Evolutionary conservation across 2,329 filamentous ascomycete species (phyloP).

Genomic region (Aureobasidium subglaciale): DNA sequence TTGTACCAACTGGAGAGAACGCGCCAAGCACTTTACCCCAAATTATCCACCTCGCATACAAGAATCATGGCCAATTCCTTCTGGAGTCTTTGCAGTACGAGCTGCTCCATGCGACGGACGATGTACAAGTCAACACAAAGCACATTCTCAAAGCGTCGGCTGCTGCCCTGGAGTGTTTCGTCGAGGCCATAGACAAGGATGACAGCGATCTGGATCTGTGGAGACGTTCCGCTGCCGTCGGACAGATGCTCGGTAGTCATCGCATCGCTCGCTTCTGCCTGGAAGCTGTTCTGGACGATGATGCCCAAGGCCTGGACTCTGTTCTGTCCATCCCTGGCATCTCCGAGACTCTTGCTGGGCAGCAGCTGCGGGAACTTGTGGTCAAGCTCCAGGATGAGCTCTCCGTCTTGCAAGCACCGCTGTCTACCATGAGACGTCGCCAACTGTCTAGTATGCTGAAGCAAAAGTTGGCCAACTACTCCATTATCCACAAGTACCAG

Average conservation of each 20-base stretch:
- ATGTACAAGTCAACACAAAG: slow-evolving; percentile 10
- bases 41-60: slow-evolving; percentile 86
- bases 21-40: slow-evolving; percentile 77
- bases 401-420: slow-evolving; percentile 45
- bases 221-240: slow-evolving; percentile 53
- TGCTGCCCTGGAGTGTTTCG: slow-evolving; percentile 48
- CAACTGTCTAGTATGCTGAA: slow-evolving; percentile 47
- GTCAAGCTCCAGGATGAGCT: slow-evolving; percentile 47
- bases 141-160: slow-evolving; percentile 30
- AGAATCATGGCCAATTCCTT: slow-evolving; percentile 88
- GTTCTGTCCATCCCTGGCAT: slow-evolving; percentile 51
- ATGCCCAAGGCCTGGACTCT: slow-evolving; percentile 49
- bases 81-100: slow-evolving; percentile 62
- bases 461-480: slow-evolving; percentile 49
- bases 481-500: slow-evolving; percentile 30
- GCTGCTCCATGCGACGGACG: slow-evolving; percentile 23
- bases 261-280: slow-evolving; percentile 55
- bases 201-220: slow-evolving; percentile 58
- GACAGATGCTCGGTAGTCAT: slow-evolving; percentile 50
- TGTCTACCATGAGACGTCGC: slow-evolving; percentile 43
- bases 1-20: slow-evolving; percentile 48
- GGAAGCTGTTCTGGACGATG: slow-evolving; percentile 56
- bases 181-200: slow-evolving; percentile 57
- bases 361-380: slow-evolving; percentile 45
- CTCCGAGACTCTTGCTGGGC: slow-evolving; percentile 47